Base-by-base conservation (phyloP, 192 early-diverging fungal genomes). In the Rhizoclosmatium globosum region DNA sequence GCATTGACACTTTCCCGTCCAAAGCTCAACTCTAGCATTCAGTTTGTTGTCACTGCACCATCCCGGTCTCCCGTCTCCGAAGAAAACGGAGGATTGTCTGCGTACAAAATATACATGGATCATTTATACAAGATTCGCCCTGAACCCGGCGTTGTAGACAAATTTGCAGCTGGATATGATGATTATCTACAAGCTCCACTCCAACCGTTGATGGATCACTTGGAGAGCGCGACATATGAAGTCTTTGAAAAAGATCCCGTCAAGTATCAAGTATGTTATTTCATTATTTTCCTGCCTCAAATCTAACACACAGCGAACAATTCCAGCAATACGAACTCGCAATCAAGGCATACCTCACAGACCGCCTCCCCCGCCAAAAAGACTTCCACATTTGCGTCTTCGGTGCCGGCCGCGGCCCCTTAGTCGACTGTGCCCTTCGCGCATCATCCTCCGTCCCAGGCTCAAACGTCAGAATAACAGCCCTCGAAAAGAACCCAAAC, bases 401-500 rank as follows among this genome's bases (percentile, higher is more conserved):
- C 4, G 98, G 97, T 2, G 98, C 97, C 17, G 98, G 97, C 0
- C 92, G 97, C 68, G 97, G 98, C 9, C 97, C 98, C 3, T 83
- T 99, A 31, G 98, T 99, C 2, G 90, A 93, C 62, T 91, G 96
- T 41, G 92, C 93, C 7, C 86, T 98, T n/a, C 76, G 83, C 13
- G 98, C 97, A 0, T 91, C 96, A 0, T 87, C 88, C 13, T 56
- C n/a, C 15, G 85, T 82, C 64, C 85, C 91, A 31, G 81, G 86
- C 3, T 82, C 83, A 0, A 82, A 83, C 13, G 91, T 99, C 38
- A 81, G 82, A 3, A 82, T 99, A 11, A 92, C 94, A 81, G 97
- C 97, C 0, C 74, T 99, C 4, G 98, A 99, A 80, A 99, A 99
- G 84, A 99, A 99, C 78, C 93, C 95, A 0, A 97, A 97, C 78